Percentiles rank a stretch among this genome's conserved stretches.
phyloP scores from a whole-genome alignment of 805 yeast genomes.

The Danielozyma ontarioensis region DNA sequence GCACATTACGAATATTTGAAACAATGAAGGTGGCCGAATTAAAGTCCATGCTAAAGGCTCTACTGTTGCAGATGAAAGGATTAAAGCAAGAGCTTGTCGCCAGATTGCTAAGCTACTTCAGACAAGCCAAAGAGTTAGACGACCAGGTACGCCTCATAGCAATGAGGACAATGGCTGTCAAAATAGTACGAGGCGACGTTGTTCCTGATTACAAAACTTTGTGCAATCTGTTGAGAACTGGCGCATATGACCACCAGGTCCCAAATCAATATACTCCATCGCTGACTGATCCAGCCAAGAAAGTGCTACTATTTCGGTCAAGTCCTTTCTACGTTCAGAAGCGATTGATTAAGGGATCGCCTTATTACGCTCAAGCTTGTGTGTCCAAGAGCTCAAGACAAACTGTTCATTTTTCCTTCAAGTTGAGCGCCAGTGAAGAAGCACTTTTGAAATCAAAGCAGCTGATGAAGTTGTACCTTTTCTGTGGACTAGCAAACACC shows the following conservation, averaged over 20 bases:
- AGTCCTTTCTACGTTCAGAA: slow-evolving; percentile 54
- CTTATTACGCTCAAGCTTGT: slow-evolving; percentile 31
- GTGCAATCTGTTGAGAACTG: slow-evolving; percentile 21
- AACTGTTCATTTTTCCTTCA: slow-evolving; percentile 28
- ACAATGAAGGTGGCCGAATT: slow-evolving; percentile 47
- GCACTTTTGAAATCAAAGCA: slow-evolving; percentile 19
- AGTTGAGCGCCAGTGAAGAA: slow-evolving; percentile 39
- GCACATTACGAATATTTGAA: slow-evolving; percentile 24
- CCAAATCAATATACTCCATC: slow-evolving; percentile 9
- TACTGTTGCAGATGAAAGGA: slow-evolving; percentile 50
- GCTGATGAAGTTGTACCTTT: slow-evolving; percentile 38
- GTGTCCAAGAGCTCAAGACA: slow-evolving; percentile 44
- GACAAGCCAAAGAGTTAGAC: slow-evolving; percentile 33
- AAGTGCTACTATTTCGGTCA: slow-evolving; percentile 31
- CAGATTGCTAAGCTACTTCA: slow-evolving; percentile 44
- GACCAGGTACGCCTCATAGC: slow-evolving; percentile 42
- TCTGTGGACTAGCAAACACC: slow-evolving; percentile 44
- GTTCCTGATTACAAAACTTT: slow-evolving; percentile 33
- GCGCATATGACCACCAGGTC: slow-evolving; percentile 11
- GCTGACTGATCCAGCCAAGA: slow-evolving; percentile 1
- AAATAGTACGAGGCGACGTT: slow-evolving; percentile 27
- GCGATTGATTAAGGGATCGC: slow-evolving; percentile 43
- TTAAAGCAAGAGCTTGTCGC: slow-evolving; percentile 57
- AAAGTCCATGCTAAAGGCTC: slow-evolving; percentile 46
- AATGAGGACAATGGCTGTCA: slow-evolving; percentile 38